Conservation (phyloP, 2,329 filamentous ascomycete species). For the Claviceps quebecensis region DNA sequence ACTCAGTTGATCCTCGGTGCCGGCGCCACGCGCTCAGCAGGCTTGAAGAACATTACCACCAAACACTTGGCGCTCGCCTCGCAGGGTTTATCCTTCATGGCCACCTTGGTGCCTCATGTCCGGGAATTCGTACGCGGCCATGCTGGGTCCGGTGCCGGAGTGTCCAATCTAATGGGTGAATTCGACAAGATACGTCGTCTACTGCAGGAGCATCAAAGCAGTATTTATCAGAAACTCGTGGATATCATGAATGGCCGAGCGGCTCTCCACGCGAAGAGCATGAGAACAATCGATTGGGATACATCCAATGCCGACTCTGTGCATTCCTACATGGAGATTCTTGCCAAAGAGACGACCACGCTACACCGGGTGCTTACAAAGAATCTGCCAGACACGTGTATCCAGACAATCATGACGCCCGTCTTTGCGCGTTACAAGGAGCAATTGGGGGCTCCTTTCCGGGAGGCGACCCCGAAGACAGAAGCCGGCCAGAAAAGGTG, state of each 20-base stretch:
- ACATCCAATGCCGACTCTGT: constrained; percentile 24
- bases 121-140: constrained; percentile 84
- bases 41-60: constrained; percentile 90
- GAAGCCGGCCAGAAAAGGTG: constrained; percentile 59
- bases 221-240: constrained; percentile 82
- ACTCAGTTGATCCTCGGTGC: constrained; percentile 95
- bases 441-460: constrained; percentile 60
- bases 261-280: constrained; percentile 55
- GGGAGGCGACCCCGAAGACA: constrained; percentile 49
- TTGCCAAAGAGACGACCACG: constrained; percentile 74
- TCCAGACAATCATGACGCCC: constrained; percentile 71
- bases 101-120: constrained; percentile 75
- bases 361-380: constrained; percentile 73
- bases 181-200: constrained; percentile 79
- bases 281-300: constrained; percentile 68
- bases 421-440: constrained; percentile 74
- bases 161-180: constrained; percentile 55
- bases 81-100: constrained; percentile 77
- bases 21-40: constrained; percentile 76
- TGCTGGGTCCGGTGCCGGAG: constrained; percentile 35
- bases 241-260: constrained; percentile 82
- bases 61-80: constrained; percentile 87
- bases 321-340: constrained; percentile 70
- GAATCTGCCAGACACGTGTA: constrained; percentile 62
- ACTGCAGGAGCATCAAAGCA: constrained; percentile 79